These are phyloP conservation scores for Lithohypha guttulata DNA, from an alignment of 2,329 filamentous ascomycete genomes.

Conservation along the genomic window DNA sequence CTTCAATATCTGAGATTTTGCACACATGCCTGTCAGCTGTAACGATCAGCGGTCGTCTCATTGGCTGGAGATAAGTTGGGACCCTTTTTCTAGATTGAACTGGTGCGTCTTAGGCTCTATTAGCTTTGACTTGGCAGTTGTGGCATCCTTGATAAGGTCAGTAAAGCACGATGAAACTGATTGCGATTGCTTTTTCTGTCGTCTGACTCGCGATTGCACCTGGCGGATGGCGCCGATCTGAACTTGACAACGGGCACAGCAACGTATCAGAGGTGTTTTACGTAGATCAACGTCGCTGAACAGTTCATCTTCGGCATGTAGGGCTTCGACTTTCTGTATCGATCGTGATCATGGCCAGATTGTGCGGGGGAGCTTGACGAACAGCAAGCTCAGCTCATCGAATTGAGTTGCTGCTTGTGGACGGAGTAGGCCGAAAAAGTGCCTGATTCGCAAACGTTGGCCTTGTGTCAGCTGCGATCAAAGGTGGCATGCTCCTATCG, in stretches of 20 bases:
- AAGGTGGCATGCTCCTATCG: too few relatives aligned
- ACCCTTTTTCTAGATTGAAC: background rate
- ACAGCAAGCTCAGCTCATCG: background rate
- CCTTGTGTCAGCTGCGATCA: too few relatives aligned
- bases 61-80: slow-evolving; percentile 7
- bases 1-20: background rate
- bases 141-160: slow-evolving; percentile 3
- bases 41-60: background rate
- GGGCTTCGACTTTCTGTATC: too few relatives aligned
- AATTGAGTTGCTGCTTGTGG: background rate
- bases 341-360: background rate
- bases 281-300: too few relatives aligned
- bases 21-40: background rate
- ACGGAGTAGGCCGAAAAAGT: background rate
- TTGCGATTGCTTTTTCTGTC: background rate
- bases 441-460: too few relatives aligned
- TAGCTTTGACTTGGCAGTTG: slow-evolving; percentile 3
- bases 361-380: background rate
- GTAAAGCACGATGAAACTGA: background rate
- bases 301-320: background rate
- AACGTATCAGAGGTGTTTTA: background rate
- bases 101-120: background rate
- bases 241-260: background rate
- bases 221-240: slow-evolving; percentile 3
- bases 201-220: background rate